phyloP scores from a whole-genome alignment of 2,329 filamentous ascomycete genomes.

The Hyphodiscus sp. region DNA sequence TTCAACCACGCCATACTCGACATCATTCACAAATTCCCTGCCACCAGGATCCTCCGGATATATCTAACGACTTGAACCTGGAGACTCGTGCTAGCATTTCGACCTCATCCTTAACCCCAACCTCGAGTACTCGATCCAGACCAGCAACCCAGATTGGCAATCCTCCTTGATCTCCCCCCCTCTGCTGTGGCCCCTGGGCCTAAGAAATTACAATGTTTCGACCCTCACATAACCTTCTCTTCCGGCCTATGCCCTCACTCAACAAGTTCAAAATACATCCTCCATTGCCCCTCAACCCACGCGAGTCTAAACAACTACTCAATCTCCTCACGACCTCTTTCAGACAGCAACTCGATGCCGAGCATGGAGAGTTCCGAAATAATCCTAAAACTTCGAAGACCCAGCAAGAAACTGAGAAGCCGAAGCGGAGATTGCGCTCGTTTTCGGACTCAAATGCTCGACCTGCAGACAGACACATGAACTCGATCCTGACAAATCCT shows the following conservation, averaged over 20 bases:
- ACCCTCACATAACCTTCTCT: conserved; percentile 38
- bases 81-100: too few relatives aligned
- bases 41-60: too few relatives aligned
- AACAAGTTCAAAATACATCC: conserved; percentile 41
- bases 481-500: conserved; percentile 44
- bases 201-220: conserved; percentile 39
- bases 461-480: conserved; percentile 39
- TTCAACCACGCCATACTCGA: background rate
- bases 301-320: conserved; percentile 53
- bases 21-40: background rate
- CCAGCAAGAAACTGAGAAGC: conserved; percentile 12
- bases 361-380: conserved; percentile 33
- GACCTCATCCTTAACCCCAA: too few relatives aligned
- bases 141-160: too few relatives aligned
- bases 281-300: conserved; percentile 44
- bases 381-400: conserved; percentile 23
- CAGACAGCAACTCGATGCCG: conserved; percentile 53
- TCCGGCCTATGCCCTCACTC: conserved; percentile 41
- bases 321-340: conserved; percentile 57
- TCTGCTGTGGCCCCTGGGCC: background rate
- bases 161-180: background rate
- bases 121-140: too few relatives aligned
- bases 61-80: too few relatives aligned
- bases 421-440: conserved; percentile 16
- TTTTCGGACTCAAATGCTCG: conserved; percentile 16